Evolutionary conservation across 2,329 filamentous ascomycete genomes (phyloP).

Genomic region (Claviceps fusiformis): DNA sequence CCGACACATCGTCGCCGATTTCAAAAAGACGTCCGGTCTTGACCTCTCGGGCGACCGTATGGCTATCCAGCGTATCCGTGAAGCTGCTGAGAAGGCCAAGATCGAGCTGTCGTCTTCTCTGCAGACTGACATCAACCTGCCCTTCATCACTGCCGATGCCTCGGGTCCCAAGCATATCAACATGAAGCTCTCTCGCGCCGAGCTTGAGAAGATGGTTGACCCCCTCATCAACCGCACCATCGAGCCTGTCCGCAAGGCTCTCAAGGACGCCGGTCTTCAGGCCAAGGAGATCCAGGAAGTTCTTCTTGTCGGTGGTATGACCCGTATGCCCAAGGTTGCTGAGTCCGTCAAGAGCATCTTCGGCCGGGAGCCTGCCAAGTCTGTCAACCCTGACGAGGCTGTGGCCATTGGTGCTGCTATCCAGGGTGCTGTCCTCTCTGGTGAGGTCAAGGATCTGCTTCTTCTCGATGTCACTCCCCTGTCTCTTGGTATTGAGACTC

Average conservation of each 20-base stretch:
- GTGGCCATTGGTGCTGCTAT: conserved; percentile 96
- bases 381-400: conserved; percentile 96
- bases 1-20: conserved; percentile 83
- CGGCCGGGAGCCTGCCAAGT: conserved; percentile 91
- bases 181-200: conserved; percentile 78
- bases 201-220: conserved; percentile 87
- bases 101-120: conserved; percentile 92
- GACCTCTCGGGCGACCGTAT: conserved; percentile 88
- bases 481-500: conserved; percentile 95
- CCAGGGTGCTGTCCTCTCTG: conserved; percentile 90
- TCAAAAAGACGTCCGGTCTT: conserved; percentile 90
- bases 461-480: conserved; percentile 92
- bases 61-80: conserved; percentile 97
- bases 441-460: conserved; percentile 91
- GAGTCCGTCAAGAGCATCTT: conserved; percentile 97
- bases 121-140: conserved; percentile 95
- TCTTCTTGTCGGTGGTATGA: conserved; percentile 97
- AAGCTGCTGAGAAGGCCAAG: conserved; percentile 98
- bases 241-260: conserved; percentile 87
- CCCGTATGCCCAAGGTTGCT: conserved; percentile 95
- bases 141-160: conserved; percentile 94
- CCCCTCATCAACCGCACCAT: conserved; percentile 76
- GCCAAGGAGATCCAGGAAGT: conserved; percentile 95
- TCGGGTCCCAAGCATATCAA: conserved; percentile 98
- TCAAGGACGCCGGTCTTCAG: conserved; percentile 87